Percentiles rank a stretch among this genome's conserved stretches.
These are phyloP conservation scores for Bauhinia variegata DNA, from an alignment of 306 rosid species.

Conservation along the genomic window DNA sequence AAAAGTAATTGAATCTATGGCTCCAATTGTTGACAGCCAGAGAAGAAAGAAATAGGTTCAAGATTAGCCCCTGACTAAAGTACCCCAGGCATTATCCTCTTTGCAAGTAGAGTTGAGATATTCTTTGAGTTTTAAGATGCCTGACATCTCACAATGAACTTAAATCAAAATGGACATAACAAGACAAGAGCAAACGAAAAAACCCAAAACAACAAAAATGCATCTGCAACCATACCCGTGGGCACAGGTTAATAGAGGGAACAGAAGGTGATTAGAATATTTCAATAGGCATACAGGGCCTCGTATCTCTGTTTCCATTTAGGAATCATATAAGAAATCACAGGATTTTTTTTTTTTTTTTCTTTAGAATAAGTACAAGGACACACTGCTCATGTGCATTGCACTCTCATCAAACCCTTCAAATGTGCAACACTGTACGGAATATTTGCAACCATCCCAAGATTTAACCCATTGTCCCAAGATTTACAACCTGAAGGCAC, in stretches of 20 bases:
- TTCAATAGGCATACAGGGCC: background rate
- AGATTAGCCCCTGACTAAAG: background rate
- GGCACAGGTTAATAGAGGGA: background rate
- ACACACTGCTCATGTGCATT: background rate
- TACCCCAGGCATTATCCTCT: background rate
- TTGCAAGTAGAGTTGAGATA: background rate
- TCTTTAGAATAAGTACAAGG: no score
- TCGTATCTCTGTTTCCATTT: background rate
- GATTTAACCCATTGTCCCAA: conserved; percentile 11
- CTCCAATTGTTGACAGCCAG: conserved; percentile 3
- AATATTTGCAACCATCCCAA: background rate
- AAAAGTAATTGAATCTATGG: conserved; percentile 1
- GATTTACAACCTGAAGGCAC: no score
- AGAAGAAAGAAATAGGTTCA: background rate
- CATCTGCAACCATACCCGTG: no score
- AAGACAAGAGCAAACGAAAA: no score
- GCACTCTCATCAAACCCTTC: conserved; percentile 1
- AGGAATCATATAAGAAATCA: background rate
- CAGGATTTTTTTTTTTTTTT: no score
- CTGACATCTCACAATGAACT: no score
- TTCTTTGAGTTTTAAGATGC: background rate
- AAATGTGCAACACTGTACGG: background rate
- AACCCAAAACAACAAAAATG: no score
- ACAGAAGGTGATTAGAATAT: background rate
- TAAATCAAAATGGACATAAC: no score